Percentiles rank a stretch among this genome's conserved stretches.
Conservation (phyloP, 441 rosid species). For the Arabidopsis hybrid region DNA sequence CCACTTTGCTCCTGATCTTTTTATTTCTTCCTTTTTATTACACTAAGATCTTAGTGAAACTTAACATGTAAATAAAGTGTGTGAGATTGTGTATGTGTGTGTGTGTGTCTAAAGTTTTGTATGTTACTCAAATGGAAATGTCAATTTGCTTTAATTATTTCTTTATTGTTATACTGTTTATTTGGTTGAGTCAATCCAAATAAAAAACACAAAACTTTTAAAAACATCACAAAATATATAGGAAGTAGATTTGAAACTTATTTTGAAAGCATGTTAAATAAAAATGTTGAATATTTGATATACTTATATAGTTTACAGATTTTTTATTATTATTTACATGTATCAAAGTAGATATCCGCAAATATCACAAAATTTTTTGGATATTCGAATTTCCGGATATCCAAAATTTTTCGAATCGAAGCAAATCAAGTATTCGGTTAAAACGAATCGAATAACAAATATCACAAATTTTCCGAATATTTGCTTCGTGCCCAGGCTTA, state of each 20-base stretch:
- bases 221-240: background rate
- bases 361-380: no score
- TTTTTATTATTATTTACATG: no score
- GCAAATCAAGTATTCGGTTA: no score
- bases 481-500: no score
- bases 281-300: background rate
- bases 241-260: no score
- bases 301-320: no score
- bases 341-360: no score
- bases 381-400: no score
- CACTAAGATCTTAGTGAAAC: conserved; percentile 7
- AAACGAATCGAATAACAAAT: no score
- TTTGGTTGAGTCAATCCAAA: background rate
- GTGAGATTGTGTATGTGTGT: conserved; percentile 21
- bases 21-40: conserved; percentile 10
- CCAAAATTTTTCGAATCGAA: no score
- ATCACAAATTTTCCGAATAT: no score
- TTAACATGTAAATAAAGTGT: conserved; percentile 40
- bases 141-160: conserved; percentile 9
- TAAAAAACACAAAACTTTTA: background rate
- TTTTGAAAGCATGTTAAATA: no score
- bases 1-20: conserved; percentile 11
- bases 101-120: background rate
- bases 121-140: conserved; percentile 28
- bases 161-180: background rate